Evolutionary conservation across 75 land plant genomes (phyloP).

Genomic region (Larix kaempferi): DNA sequence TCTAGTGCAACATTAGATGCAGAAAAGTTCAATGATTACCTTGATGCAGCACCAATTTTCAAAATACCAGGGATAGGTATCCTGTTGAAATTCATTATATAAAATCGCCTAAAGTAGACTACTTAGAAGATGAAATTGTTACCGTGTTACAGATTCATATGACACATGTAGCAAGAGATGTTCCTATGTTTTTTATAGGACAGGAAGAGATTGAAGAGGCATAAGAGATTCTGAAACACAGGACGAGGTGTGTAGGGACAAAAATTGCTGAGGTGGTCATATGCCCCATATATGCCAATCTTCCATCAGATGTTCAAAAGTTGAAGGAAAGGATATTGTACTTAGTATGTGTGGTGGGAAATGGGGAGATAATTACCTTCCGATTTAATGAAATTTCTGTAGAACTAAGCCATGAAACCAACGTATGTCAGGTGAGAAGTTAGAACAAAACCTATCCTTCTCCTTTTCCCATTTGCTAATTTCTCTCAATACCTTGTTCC

Average conservation of each 20-base stretch:
- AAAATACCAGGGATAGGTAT: conserved; percentile 84
- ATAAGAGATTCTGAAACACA: conserved; percentile 80
- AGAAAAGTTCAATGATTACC: conserved; percentile 93
- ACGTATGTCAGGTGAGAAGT: too few relatives aligned
- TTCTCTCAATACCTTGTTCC: too few relatives aligned
- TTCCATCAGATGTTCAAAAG: conserved; percentile 94
- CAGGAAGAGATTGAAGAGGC: conserved; percentile 98
- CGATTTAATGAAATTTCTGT: too few relatives aligned
- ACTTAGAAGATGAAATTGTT: conserved; percentile 89
- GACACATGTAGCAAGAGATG: conserved; percentile 83
- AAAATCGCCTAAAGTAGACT: conserved; percentile 98
- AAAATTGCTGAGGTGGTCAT: conserved; percentile 90
- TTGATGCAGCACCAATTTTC: conserved; percentile 93
- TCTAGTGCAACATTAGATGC: conserved; percentile 99
- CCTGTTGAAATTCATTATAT: conserved; percentile 96
- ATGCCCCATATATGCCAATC: conserved; percentile 96
- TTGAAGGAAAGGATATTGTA: too few relatives aligned
- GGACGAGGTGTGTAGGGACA: conserved; percentile 79
- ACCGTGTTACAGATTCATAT: conserved; percentile 95
- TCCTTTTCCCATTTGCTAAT: too few relatives aligned
- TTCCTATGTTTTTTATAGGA: conserved; percentile 92
- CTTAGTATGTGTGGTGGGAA: too few relatives aligned
- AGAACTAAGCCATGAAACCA: too few relatives aligned
- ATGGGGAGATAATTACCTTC: too few relatives aligned
- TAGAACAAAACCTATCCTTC: too few relatives aligned